Base-by-base conservation (phyloP, 2,329 filamentous ascomycete species). In the Xylaria digitata region DNA sequence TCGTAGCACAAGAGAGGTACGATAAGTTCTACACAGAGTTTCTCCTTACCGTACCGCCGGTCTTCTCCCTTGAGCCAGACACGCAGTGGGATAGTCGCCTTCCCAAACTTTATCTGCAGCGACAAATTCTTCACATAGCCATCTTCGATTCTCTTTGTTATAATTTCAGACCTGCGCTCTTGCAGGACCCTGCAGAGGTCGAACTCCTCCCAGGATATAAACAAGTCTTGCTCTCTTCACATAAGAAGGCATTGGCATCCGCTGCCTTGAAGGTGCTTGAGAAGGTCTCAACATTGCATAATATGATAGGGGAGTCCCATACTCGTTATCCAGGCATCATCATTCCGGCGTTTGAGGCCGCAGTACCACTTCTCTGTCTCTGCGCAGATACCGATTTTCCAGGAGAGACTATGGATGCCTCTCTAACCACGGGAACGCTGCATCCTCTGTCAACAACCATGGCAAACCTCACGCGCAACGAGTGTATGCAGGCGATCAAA, bases 111-210 rank as follows among this genome's bases (percentile, higher is more conserved):
- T 8, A 57, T 4, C 13, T 70, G 48, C 69, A 70, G 56, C 43
- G 71, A 3, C 67, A 70, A 23, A 43, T 67, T 6, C 37, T 73
- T 9, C 64, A 69, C 21, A 65, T 69, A 0, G 32, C 67, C 6
- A 65, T 72, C 8, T 71, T 63, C 23, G 66, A 72, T 11, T 68
- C 65, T 3, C 3, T 71, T n/a, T 72, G 70, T 34, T 65, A 49
- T 45, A 68, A 72, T 32, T 72, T 72, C 23, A 43, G 70, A 5
- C 61, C 69, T 1, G 6, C 62, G 1, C 53, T 73, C 0, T 21
- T 72, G 17, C 26, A 52, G 6, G n/a, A 54, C 5, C 13, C 40
- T 6, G 9, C 15, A 1, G 1, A 58, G 40, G n/a, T 66, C 7
- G 15, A 55, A 15, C 40, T 13, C 0, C 50, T 72, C 1, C 69